Percentiles rank a stretch among this genome's conserved stretches.
These are phyloP conservation scores for Plasmodium fragile DNA, from an alignment of 169 alveolate species.

Conservation along the genomic window DNA sequence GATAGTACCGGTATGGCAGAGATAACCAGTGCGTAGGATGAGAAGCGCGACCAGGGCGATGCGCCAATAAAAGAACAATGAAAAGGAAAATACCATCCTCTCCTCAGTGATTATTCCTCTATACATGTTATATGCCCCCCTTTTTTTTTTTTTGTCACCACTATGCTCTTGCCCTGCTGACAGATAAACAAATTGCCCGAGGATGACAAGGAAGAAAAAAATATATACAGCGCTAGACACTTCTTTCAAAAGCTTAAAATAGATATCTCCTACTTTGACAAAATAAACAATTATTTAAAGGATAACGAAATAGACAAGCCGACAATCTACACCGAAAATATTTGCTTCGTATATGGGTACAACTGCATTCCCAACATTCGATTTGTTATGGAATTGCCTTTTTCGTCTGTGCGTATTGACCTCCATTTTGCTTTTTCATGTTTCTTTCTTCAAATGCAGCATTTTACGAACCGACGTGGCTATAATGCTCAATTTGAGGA, in stretches of 20 bases:
- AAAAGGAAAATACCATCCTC: not conserved
- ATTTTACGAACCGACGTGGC: constrained; percentile 74
- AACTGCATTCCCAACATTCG: not conserved
- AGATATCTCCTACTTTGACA: constrained; percentile 68
- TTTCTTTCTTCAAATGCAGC: constrained; percentile 12
- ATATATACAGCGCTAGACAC: constrained; percentile 61
- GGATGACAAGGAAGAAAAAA: constrained; percentile 66
- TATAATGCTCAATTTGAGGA: constrained; percentile 52
- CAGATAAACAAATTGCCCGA: constrained; percentile 64
- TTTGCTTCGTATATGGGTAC: constrained; percentile 74
- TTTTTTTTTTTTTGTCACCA: not conserved
- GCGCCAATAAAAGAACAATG: not conserved
- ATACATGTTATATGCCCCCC: not conserved
- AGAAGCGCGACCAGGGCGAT: not conserved
- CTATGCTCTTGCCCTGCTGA: not conserved
- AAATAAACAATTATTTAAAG: constrained; percentile 47
- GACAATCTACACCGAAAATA: constrained; percentile 59
- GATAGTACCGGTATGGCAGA: constrained; percentile 67
- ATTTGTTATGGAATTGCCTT: not conserved
- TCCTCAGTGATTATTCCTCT: not conserved
- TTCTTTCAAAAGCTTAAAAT: constrained; percentile 73
- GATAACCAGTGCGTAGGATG: not conserved
- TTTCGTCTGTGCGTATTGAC: not conserved
- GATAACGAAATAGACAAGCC: constrained; percentile 66
- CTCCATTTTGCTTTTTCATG: not conserved